Conservation (phyloP, 306 rosid genomes). For the Acacia confusa region DNA sequence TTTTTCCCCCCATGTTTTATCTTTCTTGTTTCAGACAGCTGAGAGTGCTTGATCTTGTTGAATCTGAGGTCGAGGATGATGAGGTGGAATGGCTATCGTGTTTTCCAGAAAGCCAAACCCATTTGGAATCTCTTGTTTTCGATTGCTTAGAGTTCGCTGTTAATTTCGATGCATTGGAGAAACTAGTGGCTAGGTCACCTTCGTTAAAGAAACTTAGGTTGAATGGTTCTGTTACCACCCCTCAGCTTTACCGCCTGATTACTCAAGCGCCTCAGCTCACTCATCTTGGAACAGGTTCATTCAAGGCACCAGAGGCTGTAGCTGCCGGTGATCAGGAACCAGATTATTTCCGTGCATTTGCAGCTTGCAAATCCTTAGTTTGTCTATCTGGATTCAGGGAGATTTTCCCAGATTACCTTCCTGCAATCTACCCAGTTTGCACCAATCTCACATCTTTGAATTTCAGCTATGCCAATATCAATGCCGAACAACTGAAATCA, state of each 20-base stretch:
- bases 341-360: slow-evolving; percentile 56
- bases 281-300: slow-evolving; percentile 74
- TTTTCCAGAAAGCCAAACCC: slow-evolving; percentile 63
- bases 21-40: slow-evolving; percentile 54
- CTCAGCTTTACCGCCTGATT: slow-evolving; percentile 58
- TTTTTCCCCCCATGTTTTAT: not conserved
- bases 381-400: slow-evolving; percentile 83
- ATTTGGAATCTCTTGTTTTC: slow-evolving; percentile 66
- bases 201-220: slow-evolving; percentile 59
- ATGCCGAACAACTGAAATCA: slow-evolving; percentile 58
- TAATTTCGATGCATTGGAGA: slow-evolving; percentile 75
- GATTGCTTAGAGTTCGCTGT: slow-evolving; percentile 62
- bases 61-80: slow-evolving; percentile 57
- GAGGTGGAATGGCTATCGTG: slow-evolving; percentile 73
- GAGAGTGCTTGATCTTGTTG: slow-evolving; percentile 82
- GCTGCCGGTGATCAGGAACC: slow-evolving; percentile 55
- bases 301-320: slow-evolving; percentile 41
- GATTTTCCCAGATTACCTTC: slow-evolving; percentile 48
- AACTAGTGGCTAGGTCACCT: slow-evolving; percentile 69
- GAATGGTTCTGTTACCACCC: slow-evolving; percentile 55
- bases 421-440: slow-evolving; percentile 64
- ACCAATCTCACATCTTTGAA: slow-evolving; percentile 68
- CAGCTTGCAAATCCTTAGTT: slow-evolving; percentile 67
- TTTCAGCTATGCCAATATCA: slow-evolving; percentile 69
- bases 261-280: slow-evolving; percentile 74